These are phyloP conservation scores for Skeletonema grethae DNA, from an alignment of 108 stramenopile genomes.

Conservation along the genomic window DNA sequence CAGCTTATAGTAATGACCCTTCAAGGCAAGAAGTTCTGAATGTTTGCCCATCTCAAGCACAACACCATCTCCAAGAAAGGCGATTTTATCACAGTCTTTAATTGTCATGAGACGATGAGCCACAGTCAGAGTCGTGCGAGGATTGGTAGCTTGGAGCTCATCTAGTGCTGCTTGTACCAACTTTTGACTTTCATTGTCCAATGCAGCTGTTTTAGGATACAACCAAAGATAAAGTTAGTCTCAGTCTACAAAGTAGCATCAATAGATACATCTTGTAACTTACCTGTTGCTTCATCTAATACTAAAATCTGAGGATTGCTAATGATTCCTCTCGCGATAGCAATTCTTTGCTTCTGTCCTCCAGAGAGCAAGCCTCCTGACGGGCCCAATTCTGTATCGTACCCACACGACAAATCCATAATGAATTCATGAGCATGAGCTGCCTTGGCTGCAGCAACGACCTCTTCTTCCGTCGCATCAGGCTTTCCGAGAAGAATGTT, in stretches of 20 bases:
- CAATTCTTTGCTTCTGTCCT: constrained; percentile 55
- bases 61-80: constrained; percentile 66
- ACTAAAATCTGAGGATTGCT: constrained; percentile 78
- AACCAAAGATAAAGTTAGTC: constrained; percentile 32
- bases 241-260: constrained; percentile 39
- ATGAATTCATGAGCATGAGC: constrained; percentile 93
- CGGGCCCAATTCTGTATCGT: constrained; percentile 80
- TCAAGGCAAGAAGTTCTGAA: constrained; percentile 56
- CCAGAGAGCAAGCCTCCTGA: constrained; percentile 65
- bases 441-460: constrained; percentile 80
- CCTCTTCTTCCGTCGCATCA: constrained; percentile 59
- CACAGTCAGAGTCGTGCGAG: constrained; percentile 79
- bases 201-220: constrained; percentile 26
- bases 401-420: constrained; percentile 53
- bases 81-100: constrained; percentile 71
- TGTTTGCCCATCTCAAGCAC: constrained; percentile 75
- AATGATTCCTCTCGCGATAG: constrained; percentile 89
- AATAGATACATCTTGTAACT: constrained; percentile 17
- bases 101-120: constrained; percentile 91
- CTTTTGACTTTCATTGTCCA: constrained; percentile 83
- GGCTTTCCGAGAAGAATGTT: constrained; percentile 88
- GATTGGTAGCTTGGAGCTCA: constrained; percentile 60
- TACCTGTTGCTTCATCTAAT: constrained; percentile 85
- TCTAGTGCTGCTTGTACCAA: constrained; percentile 90
- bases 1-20: constrained; percentile 55